phyloP scores from a whole-genome alignment of 2,329 filamentous ascomycete genomes.

The Thielaviopsis populi region DNA sequence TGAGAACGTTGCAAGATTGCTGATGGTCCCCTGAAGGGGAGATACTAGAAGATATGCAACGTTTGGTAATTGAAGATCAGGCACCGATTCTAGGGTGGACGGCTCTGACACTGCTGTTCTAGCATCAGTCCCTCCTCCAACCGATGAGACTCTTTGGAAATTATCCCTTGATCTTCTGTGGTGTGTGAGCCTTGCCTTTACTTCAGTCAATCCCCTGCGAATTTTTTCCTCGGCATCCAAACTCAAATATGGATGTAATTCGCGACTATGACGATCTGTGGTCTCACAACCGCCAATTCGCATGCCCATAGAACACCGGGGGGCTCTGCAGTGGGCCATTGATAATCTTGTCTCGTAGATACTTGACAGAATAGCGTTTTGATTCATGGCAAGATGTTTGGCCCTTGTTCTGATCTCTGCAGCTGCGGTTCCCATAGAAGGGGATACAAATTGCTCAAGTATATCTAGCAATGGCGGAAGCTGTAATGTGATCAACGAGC shows the following conservation, averaged over 20 bases:
- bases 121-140: background rate
- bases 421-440: constrained; percentile 39
- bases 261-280: constrained; percentile 27
- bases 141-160: background rate
- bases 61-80: constrained; percentile 26
- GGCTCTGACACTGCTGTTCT: background rate
- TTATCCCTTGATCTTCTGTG: constrained; percentile 6
- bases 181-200: constrained; percentile 26
- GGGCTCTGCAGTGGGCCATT: constrained; percentile 20
- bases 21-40: constrained; percentile 46
- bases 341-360: constrained; percentile 24
- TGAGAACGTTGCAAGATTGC: constrained; percentile 47
- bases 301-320: constrained; percentile 25
- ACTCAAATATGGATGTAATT: constrained; percentile 26
- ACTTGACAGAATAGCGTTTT: constrained; percentile 33
- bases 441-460: constrained; percentile 41
- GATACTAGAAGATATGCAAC: constrained; percentile 52
- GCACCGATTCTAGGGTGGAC: constrained; percentile 18
- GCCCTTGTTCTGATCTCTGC: constrained; percentile 59
- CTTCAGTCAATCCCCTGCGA: constrained; percentile 32
- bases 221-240: constrained; percentile 34
- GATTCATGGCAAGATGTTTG: constrained; percentile 48
- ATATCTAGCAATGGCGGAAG: constrained; percentile 50
- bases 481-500: constrained; percentile 62
- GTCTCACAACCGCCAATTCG: constrained; percentile 38